Evolutionary conservation across 2,329 filamentous ascomycete genomes (phyloP).

Genomic region (Scedosporium aurantiacum): DNA sequence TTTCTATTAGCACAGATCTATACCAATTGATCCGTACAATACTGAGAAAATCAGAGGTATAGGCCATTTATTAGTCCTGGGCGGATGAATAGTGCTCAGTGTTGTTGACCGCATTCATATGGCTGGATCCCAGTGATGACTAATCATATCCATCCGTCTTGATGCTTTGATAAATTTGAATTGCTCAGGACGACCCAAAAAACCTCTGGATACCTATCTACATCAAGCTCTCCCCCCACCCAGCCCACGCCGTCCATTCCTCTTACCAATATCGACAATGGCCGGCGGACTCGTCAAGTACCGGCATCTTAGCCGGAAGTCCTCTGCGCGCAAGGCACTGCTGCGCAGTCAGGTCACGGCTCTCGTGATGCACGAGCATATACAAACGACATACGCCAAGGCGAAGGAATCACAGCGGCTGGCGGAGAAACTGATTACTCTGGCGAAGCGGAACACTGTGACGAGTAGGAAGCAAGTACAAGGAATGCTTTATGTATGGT

Average conservation of each 20-base stretch:
- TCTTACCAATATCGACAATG: constrained; percentile 40
- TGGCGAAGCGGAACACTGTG: constrained; percentile 87
- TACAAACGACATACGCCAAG: constrained; percentile 91
- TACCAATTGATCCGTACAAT: no score
- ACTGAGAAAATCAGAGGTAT: no score
- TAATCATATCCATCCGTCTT: neutral
- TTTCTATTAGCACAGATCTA: no score
- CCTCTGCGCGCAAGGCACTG: constrained; percentile 80
- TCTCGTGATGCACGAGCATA: constrained; percentile 84
- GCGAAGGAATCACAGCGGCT: constrained; percentile 92
- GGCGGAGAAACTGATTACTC: constrained; percentile 86
- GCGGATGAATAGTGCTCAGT: no score
- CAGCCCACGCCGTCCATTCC: neutral
- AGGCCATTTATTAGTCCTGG: no score
- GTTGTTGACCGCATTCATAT: neutral
- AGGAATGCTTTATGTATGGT: constrained; percentile 72
- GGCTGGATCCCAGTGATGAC: neutral
- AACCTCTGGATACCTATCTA: neutral
- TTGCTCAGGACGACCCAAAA: neutral
- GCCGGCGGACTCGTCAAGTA: constrained; percentile 80
- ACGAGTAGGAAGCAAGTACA: constrained; percentile 65
- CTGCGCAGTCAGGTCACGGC: constrained; percentile 94
- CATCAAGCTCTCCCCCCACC: neutral
- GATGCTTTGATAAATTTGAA: neutral
- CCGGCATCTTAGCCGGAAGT: constrained; percentile 75